A percentile compares a stretch with the other conserved stretches of the same genome.
Evolutionary conservation across 257 asterid genomes (phyloP).

Genomic region (Knoxia roxburghii): DNA sequence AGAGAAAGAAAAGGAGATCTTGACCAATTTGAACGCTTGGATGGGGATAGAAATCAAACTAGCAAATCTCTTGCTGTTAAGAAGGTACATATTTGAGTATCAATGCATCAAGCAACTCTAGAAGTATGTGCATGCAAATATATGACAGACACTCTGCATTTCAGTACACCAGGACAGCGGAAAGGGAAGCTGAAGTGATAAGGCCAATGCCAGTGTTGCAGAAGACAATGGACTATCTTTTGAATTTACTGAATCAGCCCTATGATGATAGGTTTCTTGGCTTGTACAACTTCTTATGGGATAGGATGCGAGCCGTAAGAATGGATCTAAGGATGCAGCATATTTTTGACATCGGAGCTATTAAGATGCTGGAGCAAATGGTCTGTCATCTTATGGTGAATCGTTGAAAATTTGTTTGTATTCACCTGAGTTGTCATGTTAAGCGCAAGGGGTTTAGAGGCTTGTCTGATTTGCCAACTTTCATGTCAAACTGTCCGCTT

Average conservation of each 20-base stretch:
- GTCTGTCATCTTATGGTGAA: slow-evolving; percentile 29
- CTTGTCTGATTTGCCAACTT: not conserved
- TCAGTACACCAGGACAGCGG: slow-evolving; percentile 98
- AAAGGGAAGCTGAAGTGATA: slow-evolving; percentile 89
- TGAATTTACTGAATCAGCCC: slow-evolving; percentile 67
- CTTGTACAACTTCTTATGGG: slow-evolving; percentile 95
- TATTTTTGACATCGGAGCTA: slow-evolving; percentile 76
- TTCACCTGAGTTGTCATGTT: not conserved
- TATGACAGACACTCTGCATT: slow-evolving; percentile 2
- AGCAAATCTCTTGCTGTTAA: slow-evolving; percentile 78
- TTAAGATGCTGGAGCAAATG: slow-evolving; percentile 97
- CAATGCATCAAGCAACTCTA: not conserved
- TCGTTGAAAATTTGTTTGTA: not conserved
- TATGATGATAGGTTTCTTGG: slow-evolving; percentile 80
- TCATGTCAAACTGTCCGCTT: not conserved
- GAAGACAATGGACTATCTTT: slow-evolving; percentile 78
- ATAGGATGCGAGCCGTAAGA: slow-evolving; percentile 96
- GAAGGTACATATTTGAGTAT: slow-evolving; percentile 45
- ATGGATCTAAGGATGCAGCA: slow-evolving; percentile 99
- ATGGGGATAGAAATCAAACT: slow-evolving; percentile 86
- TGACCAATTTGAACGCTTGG: slow-evolving; percentile 89
- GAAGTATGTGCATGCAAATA: not conserved
- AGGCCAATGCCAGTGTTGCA: slow-evolving; percentile 92
- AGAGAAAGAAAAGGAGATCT: slow-evolving; percentile 98
- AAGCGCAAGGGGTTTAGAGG: not conserved